phyloP scores from a whole-genome alignment of 257 asterid species.

The Petunia secreta region DNA sequence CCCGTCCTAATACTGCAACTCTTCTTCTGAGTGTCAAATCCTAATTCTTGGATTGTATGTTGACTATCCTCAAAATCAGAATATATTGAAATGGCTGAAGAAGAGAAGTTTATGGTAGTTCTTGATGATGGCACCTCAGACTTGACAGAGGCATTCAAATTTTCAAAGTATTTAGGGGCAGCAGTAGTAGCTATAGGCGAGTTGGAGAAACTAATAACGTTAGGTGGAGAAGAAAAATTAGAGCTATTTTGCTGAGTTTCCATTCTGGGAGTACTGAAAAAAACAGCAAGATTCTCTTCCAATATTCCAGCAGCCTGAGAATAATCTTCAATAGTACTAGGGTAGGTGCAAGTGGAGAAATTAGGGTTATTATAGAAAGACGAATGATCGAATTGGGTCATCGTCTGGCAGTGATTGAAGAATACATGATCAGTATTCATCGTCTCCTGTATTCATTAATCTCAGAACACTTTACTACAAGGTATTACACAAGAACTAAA shows the following conservation, averaged over 20 bases:
- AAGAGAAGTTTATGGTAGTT: slow-evolving; percentile 9
- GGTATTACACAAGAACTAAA: too few relatives aligned
- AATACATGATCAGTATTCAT: neutral
- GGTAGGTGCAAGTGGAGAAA: neutral
- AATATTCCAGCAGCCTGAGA: neutral
- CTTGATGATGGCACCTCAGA: neutral
- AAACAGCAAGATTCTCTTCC: neutral
- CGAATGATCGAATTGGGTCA: neutral
- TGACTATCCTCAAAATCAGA: neutral
- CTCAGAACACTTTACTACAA: too few relatives aligned
- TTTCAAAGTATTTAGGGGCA: neutral
- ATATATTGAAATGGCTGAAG: too few relatives aligned
- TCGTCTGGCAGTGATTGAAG: neutral
- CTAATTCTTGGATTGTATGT: neutral
- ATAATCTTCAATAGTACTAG: too few relatives aligned
- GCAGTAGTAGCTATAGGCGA: neutral
- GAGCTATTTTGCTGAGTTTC: neutral
- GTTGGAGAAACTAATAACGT: neutral
- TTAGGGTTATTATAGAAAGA: neutral
- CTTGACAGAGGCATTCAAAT: neutral
- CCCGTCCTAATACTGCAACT: slow-evolving; percentile 2
- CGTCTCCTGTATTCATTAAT: neutral
- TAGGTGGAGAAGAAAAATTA: slow-evolving; percentile 24
- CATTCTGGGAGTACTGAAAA: neutral
- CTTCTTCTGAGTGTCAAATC: neutral